Base-by-base conservation (phyloP, 768 basidiomycete species). In the Calvatia gigantea region DNA sequence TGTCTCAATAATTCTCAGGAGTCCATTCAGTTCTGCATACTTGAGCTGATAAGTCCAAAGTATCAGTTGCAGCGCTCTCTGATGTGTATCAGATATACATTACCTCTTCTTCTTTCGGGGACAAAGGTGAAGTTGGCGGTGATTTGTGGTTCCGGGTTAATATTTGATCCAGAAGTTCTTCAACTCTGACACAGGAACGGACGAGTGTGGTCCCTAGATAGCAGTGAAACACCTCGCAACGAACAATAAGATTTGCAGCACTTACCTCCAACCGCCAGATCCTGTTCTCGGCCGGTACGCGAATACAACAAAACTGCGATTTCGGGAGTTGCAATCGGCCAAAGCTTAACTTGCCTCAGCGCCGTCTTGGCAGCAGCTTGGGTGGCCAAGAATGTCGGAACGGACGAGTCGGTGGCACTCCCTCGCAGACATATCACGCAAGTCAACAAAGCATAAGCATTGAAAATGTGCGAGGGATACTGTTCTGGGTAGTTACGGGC, bases 381-480 rank as follows among this genome's bases (percentile, higher is more conserved):
- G 6, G 51, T 43, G 23, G 29, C n/a, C 31, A 43, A 19, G 11
- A 33, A 53, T 11, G 19, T 14, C 17, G 7, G 11, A 2, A 43
- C 39, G 3, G 51, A 32, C 11, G 31, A 32, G 9, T 9, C 28
- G 12, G 7, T 23, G 23, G 51, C n/a, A 19, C 17, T 23, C 21
- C 19, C 28, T 7, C 51, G 51, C n/a, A 53, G 51, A 9, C 3
- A 42, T 15, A 23, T 53, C 14, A 42, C 51, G 17, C 29, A 42
- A 15, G 28, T 53, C 2, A 53, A 29, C 31, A 33, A 23, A 15
- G 51, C 39, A 11, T 53, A 53, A n/a, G 51, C 51, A 14, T 43
- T 32, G 14, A 53, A 53, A 15, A 53, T 21, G 23, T 53, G 19
- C 11, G 51, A 53, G 12, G 51, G 51, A 4, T 53, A 53, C 25